These are phyloP conservation scores for Solanum sitiens DNA, from an alignment of 257 asterid genomes.

Conservation along the genomic window DNA sequence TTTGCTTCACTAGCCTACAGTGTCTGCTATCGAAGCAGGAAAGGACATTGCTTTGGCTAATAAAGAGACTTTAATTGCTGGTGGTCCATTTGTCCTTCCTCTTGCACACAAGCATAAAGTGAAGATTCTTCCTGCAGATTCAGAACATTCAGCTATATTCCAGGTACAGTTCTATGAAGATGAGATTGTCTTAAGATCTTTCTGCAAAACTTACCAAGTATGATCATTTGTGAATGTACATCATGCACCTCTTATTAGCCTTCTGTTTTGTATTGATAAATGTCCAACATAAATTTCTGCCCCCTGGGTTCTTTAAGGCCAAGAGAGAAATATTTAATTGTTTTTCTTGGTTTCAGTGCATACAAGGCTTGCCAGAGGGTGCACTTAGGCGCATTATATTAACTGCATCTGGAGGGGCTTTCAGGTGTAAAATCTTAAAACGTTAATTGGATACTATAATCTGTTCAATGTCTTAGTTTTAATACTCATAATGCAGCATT, in stretches of 20 bases:
- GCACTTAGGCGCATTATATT: slow-evolving; percentile 88
- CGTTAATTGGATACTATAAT: not conserved
- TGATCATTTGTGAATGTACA: not conserved
- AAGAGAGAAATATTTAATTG: not conserved
- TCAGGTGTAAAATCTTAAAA: slow-evolving; percentile 39
- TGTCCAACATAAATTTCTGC: not conserved
- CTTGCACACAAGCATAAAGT: slow-evolving; percentile 94
- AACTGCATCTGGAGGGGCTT: slow-evolving; percentile 98
- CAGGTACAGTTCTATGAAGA: slow-evolving; percentile 39
- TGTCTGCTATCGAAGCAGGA: slow-evolving; percentile 98
- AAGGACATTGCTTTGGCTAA: slow-evolving; percentile 97
- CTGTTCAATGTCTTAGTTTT: not conserved
- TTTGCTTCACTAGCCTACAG: slow-evolving; percentile 58
- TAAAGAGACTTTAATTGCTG: slow-evolving; percentile 94
- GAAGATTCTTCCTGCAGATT: slow-evolving; percentile 98
- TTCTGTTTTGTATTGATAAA: not conserved
- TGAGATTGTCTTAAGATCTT: not conserved
- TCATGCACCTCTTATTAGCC: not conserved
- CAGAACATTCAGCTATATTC: slow-evolving; percentile 98
- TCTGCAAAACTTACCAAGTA: not conserved
- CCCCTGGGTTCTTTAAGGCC: not conserved
- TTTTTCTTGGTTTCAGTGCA: slow-evolving; percentile 48
- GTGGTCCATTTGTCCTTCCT: slow-evolving; percentile 97
- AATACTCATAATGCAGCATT: not conserved
- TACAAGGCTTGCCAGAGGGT: slow-evolving; percentile 97